Base-by-base conservation (phyloP, 768 basidiomycete species). In the Kwoniella sp. region DNA sequence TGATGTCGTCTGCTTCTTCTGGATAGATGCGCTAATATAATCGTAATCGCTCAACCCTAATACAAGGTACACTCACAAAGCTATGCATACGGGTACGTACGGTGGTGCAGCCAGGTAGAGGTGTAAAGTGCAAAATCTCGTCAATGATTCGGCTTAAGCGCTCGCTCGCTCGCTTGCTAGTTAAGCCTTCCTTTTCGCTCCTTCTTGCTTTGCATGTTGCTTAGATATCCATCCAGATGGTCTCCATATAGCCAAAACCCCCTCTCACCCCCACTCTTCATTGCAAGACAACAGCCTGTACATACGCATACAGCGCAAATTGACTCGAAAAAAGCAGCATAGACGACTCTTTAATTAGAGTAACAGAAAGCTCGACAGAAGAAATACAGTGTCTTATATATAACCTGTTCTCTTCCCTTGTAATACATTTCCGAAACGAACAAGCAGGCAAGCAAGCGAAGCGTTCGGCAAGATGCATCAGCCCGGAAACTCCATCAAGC, bases 401-500 rank as follows among this genome's bases (percentile, higher is more conserved):
- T n/a, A n/a, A n/a, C n/a, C n/a, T n/a, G n/a, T n/a, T n/a, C n/a
- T n/a, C n/a, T 47, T 47, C 48, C 58, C 48, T 30, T 25, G 38
- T 41, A 41, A 9, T 20, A 41, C 38, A 41, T 9, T 9, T 20
- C 20, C 38, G 38, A 41, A 41, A 9, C 38, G 9, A 41, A 25
- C 48, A n/a, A n/a, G n/a, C n/a, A n/a, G n/a, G n/a, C n/a, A n/a
- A n/a, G n/a, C n/a, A n/a, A 31, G 37, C 17, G 28, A 51, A 12
- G 13, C 8, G 4, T 26, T 9, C 38, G 15, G 28, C 55, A 68
- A 59, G 47, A 76, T 76, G 73, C 79, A 79, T 67, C 76, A 76
- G 52, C 71, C 71, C 45, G 81, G 81, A 58, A 82, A 80, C 71
- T 75, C 76, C 15, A 78, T 82, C 70, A 73, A 77, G 63, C 71